phyloP scores from a whole-genome alignment of 1,284 basidiomycete species.

The Xerocomus amazonicus region DNA sequence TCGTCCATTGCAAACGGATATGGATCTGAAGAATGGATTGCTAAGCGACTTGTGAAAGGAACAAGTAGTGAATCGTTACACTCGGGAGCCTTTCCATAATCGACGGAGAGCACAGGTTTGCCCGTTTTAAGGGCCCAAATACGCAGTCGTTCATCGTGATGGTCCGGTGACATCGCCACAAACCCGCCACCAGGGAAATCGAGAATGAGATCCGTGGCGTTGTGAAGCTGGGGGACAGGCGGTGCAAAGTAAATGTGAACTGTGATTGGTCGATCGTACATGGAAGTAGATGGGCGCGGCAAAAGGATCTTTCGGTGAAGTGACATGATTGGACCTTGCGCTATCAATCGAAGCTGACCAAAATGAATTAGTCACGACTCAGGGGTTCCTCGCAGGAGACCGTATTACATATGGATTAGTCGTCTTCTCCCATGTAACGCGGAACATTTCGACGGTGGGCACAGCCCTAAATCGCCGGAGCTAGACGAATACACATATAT shows the following conservation, averaged over 20 bases:
- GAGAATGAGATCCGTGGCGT: constrained; percentile 77
- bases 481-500: constrained; percentile 40
- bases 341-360: constrained; percentile 64
- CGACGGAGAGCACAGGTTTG: constrained; percentile 81
- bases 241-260: constrained; percentile 84
- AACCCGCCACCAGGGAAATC: constrained; percentile 97
- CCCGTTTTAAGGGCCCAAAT: constrained; percentile 81
- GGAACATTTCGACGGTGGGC: constrained; percentile 94
- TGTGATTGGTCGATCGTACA: constrained; percentile 78
- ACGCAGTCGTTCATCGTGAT: constrained; percentile 93
- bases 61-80: constrained; percentile 47
- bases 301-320: constrained; percentile 77
- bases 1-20: constrained; percentile 96
- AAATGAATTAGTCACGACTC: constrained; percentile 6
- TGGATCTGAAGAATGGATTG: constrained; percentile 57
- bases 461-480: constrained; percentile 87
- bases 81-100: constrained; percentile 96
- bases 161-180: constrained; percentile 91
- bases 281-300: constrained; percentile 73
- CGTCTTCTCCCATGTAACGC: constrained; percentile 96
- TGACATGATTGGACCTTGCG: constrained; percentile 56
- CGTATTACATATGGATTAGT: constrained; percentile 78
- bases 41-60: constrained; percentile 2
- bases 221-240: constrained; percentile 62
- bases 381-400: constrained; percentile 24